Evolutionary conservation across 176 grass and related monocot species (phyloP), one percentile per base, ranked within the genome.

Genomic region (Carex pumila): DNA sequence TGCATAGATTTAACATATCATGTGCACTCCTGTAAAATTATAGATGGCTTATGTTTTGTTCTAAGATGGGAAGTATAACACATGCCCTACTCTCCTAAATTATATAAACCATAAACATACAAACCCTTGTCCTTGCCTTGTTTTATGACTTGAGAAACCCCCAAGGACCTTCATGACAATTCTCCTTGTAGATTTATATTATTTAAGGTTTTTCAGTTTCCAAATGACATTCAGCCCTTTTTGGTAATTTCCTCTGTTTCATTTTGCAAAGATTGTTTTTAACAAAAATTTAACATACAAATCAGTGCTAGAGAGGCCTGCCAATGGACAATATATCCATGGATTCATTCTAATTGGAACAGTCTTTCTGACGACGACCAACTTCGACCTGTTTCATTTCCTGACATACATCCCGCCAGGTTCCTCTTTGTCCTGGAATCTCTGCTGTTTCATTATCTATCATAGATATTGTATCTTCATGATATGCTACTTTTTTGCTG

Each of bases 251-350:
- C 12, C 37, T 71, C 2, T 77, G 73, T 31, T 77, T 78, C 25
- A 50, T 52, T 52, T 36, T 73, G 29, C 52, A 34, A 78, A 31
- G 55, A 32, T 7, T 29, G 73, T 57, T 78, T 21, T 18, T 34
- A 57, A 57, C 73, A 18, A 34, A 34, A 78, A 87, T 56, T 55
- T 52, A 39, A 62, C 58, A 77, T 88, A 63, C 34, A 47, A 53
- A 82, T 77, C 21, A 99, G 96, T 68, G 87, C 93, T 37, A 91
- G 93, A 88, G 88, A 89, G 78, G 71, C 83, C 45, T 78, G 91
- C 75, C 93, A 99, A 60, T 99, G 96, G 88, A 94, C 91, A 80
- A 99, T 99, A 89, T 99, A 99, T 94, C 96, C 96, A 78, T 99
- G 96, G 96, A 93, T 99, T 62, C 96, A 99, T 82, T 92, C 85